Base-by-base conservation (phyloP, 2,329 filamentous ascomycete genomes). In the Aspergillus fumigatiaffinis region DNA sequence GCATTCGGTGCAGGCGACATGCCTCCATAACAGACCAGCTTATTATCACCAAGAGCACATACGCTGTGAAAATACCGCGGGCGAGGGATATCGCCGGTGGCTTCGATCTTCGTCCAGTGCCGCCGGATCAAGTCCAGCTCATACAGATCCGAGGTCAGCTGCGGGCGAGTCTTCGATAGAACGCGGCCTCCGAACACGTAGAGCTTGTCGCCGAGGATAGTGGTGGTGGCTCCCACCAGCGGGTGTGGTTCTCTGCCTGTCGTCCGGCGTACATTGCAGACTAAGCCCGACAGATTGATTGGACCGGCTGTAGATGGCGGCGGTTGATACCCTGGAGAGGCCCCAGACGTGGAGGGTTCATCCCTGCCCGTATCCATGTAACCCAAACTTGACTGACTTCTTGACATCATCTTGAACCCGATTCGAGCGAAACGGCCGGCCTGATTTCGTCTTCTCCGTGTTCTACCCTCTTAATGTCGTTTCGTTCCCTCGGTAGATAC, bases 1-100 rank as follows among this genome's bases (percentile, higher is more conserved):
- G 78, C 68, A 44, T 71, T 81, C 6, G 82, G 78, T 10, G 87
- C 84, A 1, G 93, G 92, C 9, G 93, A 97, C 94, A 99, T 99
- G 65, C 94, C 94, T 57, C 94, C 94, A 74, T 97, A 99, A 75
- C 93, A 97, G 3, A 99, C 93, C 73, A 99, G 82, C 74, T 97
- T 99, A 2, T 91, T 93, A 71, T 97, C 94, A 23, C 94, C 94
- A 2, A 99, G 78, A 1, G 91, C 84, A 72, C 94, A 99, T 73
- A 97, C 90, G 62, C 92, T 97, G 78, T 99, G 94, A 64, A 99
- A 99, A 73, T 99, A 99, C 60, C 94, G 85, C 8, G 94, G 91
- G 1, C 92, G 89, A 1, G 94, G 94, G 41, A 95, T 79, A 67
- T 97, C 92, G 48, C 94, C 94, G 28, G 80, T 83, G 0, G 90